Evolutionary conservation across 192 early-diverging fungal species (phyloP), one percentile per base, ranked within the genome.

Genomic region (Gonapodya prolifera): DNA sequence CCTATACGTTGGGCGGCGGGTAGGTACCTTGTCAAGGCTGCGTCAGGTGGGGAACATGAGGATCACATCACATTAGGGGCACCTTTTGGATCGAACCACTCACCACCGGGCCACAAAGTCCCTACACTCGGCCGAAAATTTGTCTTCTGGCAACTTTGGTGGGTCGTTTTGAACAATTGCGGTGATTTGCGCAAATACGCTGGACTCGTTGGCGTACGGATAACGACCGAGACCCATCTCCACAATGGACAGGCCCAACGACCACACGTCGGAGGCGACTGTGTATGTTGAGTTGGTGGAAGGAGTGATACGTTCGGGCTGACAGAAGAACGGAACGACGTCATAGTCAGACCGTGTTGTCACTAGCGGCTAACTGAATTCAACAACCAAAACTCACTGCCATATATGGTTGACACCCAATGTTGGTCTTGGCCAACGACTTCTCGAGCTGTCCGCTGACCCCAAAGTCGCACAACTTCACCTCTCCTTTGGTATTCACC

Each of bases 401-500:
- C 95, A 98, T 96, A 80, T 97, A 97, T 80, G 91, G 93, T 82
- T 97, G 93, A 77, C 94, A 96, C 17, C 95, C 96, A 45, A 96
- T 92, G 80, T 95, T 92, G 0, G 95, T 98, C 82, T 94, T 95
- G 35, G 95, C 96, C 81, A 94, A 83, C 16, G 94, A 96, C 80
- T 94, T 78, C 32, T 80, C 77, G 33, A 96, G 84, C 81, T 97
- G 91, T 33, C 95, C 95, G 23, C 93, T 94, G 0, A 98, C 95
- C 71, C 96, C 96, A 87, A 98, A 98, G 82, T 98, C 96, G 84
- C 93, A 95, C 33, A 98, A 84, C 83, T 97, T 98, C 35, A 98
- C 91, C 76, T 97, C 88, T 76, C 96, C 96, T 77, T 86, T 80
- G 29, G 82, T 81, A 82, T 96, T 96, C 33, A 95, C 88, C 35